Evolutionary conservation across 495 filamentous ascomycete genomes (phyloP), one percentile per base, ranked within the genome.

Genomic region (Aspergillus nanangensis): DNA sequence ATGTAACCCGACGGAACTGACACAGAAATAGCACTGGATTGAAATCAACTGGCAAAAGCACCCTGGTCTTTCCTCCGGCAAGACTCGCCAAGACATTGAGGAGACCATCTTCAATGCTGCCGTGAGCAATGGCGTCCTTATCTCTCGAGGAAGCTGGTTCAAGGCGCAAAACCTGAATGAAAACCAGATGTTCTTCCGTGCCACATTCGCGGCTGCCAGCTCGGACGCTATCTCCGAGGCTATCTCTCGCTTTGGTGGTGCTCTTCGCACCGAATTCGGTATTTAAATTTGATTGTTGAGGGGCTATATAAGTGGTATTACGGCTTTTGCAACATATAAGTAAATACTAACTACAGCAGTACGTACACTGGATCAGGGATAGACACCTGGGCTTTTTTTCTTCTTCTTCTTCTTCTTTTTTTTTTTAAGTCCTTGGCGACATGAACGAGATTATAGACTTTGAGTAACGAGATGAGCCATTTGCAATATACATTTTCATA

Each of bases 61-160:
- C 65, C 91, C 90, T 11, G 63, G 61, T 18, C 41, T 66, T 39
- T 70, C 73, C 2, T 61, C 66, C 15, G 73, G 63, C n/a, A 83
- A 80, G 57, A 65, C 69, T 23, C 70, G 86, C 50, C 64, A 80
- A 15, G 77, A 79, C 10, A 83, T 97, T 22, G 93, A 98, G 64
- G 85, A 94, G 41, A 81, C 85, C 31, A 84, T 98, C 38, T 97
- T 93, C 75, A 55, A 83, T 41, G 70, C 75, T 14, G 77, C 82
- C 40, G 79, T 96, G 32, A 71, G 78, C 4, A 75, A 81, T 44
- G 80, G 84, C 27, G 86, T 90, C 21, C 74, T 98, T 15, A 62
- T 91, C 17, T 86, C 83, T 37, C 78, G 83, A 31, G 93, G 93
- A 3, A 90, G 83, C 50, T 96, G 89, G 90, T 98, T 97, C 78